Evolutionary conservation across 148 eudicot species (phyloP).

Genomic region (Nepenthes gracilis): DNA sequence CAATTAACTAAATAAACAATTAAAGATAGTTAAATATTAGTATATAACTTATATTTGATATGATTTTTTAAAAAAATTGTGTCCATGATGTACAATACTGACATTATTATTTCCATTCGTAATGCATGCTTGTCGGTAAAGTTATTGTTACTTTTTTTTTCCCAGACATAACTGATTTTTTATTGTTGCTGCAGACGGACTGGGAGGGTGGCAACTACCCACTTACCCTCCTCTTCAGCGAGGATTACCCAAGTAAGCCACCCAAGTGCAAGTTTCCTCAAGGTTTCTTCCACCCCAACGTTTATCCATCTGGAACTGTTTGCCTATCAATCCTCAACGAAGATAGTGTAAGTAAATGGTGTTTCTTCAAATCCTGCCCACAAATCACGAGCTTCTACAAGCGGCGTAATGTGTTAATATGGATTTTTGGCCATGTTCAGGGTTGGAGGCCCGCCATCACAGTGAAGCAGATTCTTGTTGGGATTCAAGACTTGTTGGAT

Average conservation of each 20-base stretch:
- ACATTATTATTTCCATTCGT: no score
- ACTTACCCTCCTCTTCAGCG: constrained; percentile 61
- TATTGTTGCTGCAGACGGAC: constrained; percentile 46
- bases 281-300: constrained; percentile 86
- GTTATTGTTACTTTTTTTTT: no score
- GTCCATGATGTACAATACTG: no score
- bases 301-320: constrained; percentile 79
- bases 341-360: constrained; percentile 48
- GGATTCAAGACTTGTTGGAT: constrained; percentile 77
- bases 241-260: constrained; percentile 88
- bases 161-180: neutral
- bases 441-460: constrained; percentile 93
- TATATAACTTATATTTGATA: no score
- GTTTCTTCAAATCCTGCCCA: neutral
- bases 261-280: constrained; percentile 74
- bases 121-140: no score
- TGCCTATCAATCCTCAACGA: constrained; percentile 81
- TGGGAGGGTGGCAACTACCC: constrained; percentile 88
- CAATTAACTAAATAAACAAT: no score
- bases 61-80: no score
- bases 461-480: constrained; percentile 77
- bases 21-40: no score
- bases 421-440: constrained; percentile 13
- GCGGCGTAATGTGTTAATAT: neutral
- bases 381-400: neutral